Evolutionary conservation across 1,139 yeast genomes (phyloP).

Genomic region (Debaryomyces fabryi): DNA sequence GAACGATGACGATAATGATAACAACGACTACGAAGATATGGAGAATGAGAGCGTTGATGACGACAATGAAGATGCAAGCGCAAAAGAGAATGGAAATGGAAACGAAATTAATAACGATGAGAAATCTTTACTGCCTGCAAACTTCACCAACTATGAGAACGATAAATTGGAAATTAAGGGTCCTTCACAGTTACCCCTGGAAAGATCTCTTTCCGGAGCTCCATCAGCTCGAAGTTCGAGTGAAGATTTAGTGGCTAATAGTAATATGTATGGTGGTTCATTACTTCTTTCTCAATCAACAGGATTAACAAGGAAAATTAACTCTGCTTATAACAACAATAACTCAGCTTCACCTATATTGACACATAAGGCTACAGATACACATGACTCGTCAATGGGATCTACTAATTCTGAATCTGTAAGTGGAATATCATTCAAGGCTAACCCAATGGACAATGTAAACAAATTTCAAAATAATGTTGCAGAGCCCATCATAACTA

Average conservation of each 20-base stretch:
- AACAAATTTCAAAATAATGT: conserved; percentile 16
- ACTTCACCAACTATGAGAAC: not conserved
- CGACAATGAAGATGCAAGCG: not conserved
- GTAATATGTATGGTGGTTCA: conserved; percentile 48
- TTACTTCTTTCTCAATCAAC: conserved; percentile 49
- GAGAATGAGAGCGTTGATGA: conserved; percentile 14
- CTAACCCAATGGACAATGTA: conserved; percentile 31
- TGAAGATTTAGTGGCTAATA: conserved; percentile 31
- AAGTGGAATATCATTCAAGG: conserved; percentile 43
- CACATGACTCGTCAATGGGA: conserved; percentile 18
- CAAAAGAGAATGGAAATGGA: not conserved
- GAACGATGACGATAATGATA: conserved; percentile 34
- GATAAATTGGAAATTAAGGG: not conserved
- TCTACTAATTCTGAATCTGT: conserved; percentile 25
- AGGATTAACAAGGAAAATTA: conserved; percentile 43
- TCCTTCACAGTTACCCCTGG: not conserved
- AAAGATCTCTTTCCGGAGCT: not conserved
- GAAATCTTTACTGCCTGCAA: not conserved
- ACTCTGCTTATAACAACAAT: conserved; percentile 12
- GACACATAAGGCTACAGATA: conserved; percentile 1
- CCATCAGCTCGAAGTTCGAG: conserved; percentile 26
- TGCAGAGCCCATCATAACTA: conserved; percentile 42
- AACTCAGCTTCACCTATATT: conserved; percentile 8
- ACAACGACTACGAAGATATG: conserved; percentile 36
- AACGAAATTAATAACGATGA: not conserved